Conservation (phyloP, 1,284 basidiomycete genomes). For the Trichosporon coremiiforme region DNA sequence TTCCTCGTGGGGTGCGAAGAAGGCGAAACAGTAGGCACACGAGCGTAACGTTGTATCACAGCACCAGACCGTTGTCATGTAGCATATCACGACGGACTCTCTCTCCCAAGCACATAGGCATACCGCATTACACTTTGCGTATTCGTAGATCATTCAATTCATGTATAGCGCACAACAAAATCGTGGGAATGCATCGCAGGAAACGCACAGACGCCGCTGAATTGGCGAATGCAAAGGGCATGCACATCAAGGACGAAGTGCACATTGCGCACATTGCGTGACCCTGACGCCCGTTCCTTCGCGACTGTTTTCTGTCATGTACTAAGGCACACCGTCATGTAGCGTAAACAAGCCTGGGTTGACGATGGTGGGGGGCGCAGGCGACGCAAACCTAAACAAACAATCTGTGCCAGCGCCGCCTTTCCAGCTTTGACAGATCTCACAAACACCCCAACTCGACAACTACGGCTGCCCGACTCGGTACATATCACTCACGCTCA, state of each 20-base stretch:
- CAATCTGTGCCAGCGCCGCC: background rate
- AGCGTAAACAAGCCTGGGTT: background rate
- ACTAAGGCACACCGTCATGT: constrained; percentile 7
- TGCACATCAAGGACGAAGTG: background rate
- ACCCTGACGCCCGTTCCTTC: constrained; percentile 10
- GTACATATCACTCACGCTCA: background rate
- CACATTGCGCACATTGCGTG: background rate
- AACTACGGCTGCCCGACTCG: constrained; percentile 2
- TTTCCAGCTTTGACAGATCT: background rate
- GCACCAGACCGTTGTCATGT: constrained; percentile 5
- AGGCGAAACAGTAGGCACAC: constrained; percentile 22
- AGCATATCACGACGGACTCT: background rate
- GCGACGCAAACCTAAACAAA: constrained; percentile 13
- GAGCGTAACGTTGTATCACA: background rate
- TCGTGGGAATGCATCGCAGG: background rate
- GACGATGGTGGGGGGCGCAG: background rate
- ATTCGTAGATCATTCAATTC: background rate
- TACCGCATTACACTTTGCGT: background rate
- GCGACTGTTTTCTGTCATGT: constrained; percentile 14
- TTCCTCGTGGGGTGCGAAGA: constrained; percentile 45
- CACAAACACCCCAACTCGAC: background rate
- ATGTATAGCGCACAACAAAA: background rate
- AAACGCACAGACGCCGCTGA: background rate
- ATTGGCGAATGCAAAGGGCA: background rate
- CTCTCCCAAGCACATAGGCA: background rate